phyloP scores from a whole-genome alignment of 2,329 filamentous ascomycete genomes.

The Thielaviopsis ethacetica region DNA sequence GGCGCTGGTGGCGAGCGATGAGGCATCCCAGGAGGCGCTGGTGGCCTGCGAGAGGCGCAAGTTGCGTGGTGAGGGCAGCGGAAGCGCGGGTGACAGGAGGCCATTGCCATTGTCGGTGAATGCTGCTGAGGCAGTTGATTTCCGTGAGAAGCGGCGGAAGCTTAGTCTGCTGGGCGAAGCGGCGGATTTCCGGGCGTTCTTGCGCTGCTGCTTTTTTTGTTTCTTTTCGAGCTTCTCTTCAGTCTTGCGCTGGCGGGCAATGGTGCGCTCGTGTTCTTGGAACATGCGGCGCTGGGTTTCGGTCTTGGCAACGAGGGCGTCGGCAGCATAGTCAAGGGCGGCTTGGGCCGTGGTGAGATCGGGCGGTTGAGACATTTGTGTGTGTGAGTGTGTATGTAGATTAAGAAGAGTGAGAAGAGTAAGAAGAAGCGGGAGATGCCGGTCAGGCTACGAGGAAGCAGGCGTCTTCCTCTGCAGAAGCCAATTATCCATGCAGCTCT shows the following conservation, averaged over 20 bases:
- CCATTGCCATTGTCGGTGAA: neutral
- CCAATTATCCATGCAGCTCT: neutral
- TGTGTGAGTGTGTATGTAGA: neutral
- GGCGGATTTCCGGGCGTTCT: neutral
- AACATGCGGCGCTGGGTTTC: constrained; percentile 11
- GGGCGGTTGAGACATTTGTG: neutral
- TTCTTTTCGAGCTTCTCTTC: neutral
- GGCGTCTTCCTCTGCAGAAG: neutral
- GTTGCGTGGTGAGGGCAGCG: neutral
- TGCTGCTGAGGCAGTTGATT: neutral
- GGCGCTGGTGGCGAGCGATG: neutral
- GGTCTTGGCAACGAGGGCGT: constrained; percentile 11
- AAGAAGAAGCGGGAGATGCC: neutral
- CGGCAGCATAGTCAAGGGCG: constrained; percentile 12
- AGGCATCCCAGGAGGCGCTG: neutral
- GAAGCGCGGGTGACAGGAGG: neutral
- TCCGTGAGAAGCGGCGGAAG: neutral
- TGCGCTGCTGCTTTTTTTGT: neutral
- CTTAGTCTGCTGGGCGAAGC: neutral
- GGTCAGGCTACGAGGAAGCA: neutral
- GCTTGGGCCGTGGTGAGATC: constrained; percentile 8
- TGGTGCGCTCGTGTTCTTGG: constrained; percentile 5
- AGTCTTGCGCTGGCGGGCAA: neutral
- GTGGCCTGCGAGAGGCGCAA: neutral
- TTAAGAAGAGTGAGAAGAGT: neutral